Evolutionary conservation across 129 eudicot species (phyloP).

Genomic region (Gnaphalium uliginosum): DNA sequence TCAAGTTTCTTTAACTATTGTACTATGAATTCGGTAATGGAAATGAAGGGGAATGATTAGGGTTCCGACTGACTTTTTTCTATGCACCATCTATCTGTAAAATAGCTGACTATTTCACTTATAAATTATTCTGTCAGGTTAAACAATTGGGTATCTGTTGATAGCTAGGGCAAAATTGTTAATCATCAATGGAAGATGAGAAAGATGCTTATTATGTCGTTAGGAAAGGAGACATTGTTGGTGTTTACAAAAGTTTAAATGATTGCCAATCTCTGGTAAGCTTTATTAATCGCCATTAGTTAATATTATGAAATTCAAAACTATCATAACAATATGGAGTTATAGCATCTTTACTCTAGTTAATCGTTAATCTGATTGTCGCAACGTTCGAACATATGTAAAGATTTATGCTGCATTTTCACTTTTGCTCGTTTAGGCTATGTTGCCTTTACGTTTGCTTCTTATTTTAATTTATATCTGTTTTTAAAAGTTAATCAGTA

Average conservation of each 20-base stretch:
- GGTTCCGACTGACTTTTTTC: neutral
- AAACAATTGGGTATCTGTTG: neutral
- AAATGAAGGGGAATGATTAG: neutral
- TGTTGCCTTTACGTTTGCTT: neutral
- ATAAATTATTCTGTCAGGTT: neutral
- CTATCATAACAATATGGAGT: no score
- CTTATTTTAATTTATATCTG: neutral
- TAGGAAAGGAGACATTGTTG: constrained; percentile 71
- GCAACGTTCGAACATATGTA: neutral
- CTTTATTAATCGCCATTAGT: constrained; percentile 12
- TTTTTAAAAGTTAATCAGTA: constrained; percentile 2
- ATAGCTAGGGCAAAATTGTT: constrained; percentile 21
- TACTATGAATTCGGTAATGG: neutral
- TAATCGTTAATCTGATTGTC: neutral
- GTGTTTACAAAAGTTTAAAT: constrained; percentile 62
- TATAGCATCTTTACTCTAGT: neutral
- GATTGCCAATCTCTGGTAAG: constrained; percentile 56
- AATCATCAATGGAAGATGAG: constrained; percentile 60
- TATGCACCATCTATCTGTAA: neutral
- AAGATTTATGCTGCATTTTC: neutral
- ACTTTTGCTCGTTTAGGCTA: neutral
- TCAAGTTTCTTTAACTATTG: neutral
- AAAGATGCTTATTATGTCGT: constrained; percentile 83
- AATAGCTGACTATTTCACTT: neutral
- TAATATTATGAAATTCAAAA: neutral